These are phyloP conservation scores for Geranomyces michiganensis DNA, from an alignment of 192 early-diverging fungal species.

Conservation along the genomic window DNA sequence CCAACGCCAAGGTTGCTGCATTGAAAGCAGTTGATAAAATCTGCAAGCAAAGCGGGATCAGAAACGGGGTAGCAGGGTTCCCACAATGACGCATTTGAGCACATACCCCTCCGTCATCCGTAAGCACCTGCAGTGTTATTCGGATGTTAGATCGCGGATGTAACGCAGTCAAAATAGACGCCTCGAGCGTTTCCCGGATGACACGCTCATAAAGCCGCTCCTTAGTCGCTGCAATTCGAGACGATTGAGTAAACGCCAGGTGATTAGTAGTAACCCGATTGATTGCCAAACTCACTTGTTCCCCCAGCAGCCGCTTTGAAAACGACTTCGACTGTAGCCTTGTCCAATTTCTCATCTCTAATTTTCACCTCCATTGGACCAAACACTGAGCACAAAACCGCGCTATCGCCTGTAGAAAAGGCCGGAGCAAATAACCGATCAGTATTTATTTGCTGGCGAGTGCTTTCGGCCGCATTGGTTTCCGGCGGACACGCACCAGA, in stretches of 20 bases:
- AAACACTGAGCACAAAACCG: constrained; percentile 77
- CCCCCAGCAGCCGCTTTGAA: constrained; percentile 70
- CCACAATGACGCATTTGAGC: too few species aligned
- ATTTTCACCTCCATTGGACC: constrained; percentile 87
- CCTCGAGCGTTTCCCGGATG: constrained; percentile 74
- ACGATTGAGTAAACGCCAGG: too few species aligned
- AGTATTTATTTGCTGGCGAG: not conserved
- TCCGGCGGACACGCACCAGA: constrained; percentile 71
- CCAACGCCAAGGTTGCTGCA: constrained; percentile 77
- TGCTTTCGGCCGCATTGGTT: constrained; percentile 4
- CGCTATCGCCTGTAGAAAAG: constrained; percentile 58
- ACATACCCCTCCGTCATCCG: constrained; percentile 81
- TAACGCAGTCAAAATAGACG: constrained; percentile 71
- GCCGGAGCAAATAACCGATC: not conserved
- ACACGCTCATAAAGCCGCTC: constrained; percentile 76
- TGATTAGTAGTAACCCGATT: too few species aligned
- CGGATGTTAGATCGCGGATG: constrained; percentile 88
- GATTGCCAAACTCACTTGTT: too few species aligned
- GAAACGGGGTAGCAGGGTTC: not conserved
- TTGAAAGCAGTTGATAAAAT: constrained; percentile 79
- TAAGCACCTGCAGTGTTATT: constrained; percentile 82
- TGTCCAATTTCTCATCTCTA: constrained; percentile 88
- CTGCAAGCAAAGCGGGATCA: constrained; percentile 32
- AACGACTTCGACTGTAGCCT: constrained; percentile 80
- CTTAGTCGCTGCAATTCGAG: constrained; percentile 47